Conservation (phyloP, 1,284 basidiomycete species). For the Marasmius oreades region DNA sequence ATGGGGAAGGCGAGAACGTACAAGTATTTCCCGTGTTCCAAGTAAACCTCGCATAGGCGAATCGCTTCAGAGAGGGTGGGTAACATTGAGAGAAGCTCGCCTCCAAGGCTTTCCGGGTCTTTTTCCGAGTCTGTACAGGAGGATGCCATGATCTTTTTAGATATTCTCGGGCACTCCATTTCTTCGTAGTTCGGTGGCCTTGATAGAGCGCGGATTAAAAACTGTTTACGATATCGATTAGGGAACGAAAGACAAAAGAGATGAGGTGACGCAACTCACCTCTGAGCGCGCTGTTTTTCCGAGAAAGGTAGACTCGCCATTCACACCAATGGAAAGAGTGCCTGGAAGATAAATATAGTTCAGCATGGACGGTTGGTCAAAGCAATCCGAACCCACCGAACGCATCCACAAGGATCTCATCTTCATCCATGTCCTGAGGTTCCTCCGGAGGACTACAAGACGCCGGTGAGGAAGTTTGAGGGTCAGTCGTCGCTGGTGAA, state of each 20-base stretch:
- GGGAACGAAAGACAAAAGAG: background rate
- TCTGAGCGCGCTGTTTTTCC: slow-evolving; percentile 64
- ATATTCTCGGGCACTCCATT: slow-evolving; percentile 27
- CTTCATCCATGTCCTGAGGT: slow-evolving; percentile 24
- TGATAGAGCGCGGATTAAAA: slow-evolving; percentile 16
- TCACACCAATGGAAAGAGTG: slow-evolving; percentile 52
- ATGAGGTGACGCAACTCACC: slow-evolving; percentile 28
- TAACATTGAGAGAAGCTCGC: slow-evolving; percentile 38
- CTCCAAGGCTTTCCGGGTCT: slow-evolving; percentile 29
- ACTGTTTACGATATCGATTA: background rate
- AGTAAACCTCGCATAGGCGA: slow-evolving; percentile 50
- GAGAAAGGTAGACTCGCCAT: slow-evolving; percentile 54
- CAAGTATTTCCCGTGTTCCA: slow-evolving; percentile 51
- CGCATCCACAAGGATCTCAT: slow-evolving; percentile 50
- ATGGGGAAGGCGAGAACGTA: slow-evolving; percentile 21
- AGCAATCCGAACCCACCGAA: slow-evolving; percentile 39
- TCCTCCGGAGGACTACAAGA: slow-evolving; percentile 4
- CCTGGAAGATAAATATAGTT: slow-evolving; percentile 26
- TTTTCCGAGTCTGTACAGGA: slow-evolving; percentile 9
- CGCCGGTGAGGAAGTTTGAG: background rate
- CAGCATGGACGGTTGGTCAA: background rate
- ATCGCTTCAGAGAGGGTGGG: slow-evolving; percentile 53
- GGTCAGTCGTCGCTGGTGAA: background rate
- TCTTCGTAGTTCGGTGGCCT: slow-evolving; percentile 18
- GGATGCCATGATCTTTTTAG: slow-evolving; percentile 15